Evolutionary conservation across 1,139 yeast genomes (phyloP).

Genomic region (Saccharomycopsis hybrid): DNA sequence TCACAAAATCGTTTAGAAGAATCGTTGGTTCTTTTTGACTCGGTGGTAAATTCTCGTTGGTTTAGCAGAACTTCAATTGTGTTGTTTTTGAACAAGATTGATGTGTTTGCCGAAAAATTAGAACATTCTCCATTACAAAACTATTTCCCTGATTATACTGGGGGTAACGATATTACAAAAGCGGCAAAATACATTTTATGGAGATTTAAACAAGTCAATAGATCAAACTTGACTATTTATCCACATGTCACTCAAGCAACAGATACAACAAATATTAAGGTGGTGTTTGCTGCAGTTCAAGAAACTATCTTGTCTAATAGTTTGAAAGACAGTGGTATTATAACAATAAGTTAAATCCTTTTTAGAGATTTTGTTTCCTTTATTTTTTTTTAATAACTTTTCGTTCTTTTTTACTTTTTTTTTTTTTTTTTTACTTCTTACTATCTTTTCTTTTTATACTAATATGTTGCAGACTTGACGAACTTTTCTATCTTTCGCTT

Average conservation of each 20-base stretch:
- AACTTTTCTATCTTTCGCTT: too few species aligned
- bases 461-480: not conserved
- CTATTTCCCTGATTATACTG: conserved; percentile 85
- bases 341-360: conserved; percentile 4
- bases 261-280: conserved; percentile 79
- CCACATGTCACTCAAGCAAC: conserved; percentile 96
- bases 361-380: not conserved
- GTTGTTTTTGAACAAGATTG: conserved; percentile 81
- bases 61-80: conserved; percentile 82
- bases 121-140: conserved; percentile 76
- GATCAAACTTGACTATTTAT: conserved; percentile 74
- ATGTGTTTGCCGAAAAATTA: conserved; percentile 79
- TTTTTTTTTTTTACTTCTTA: not conserved
- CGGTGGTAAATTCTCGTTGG: conserved; percentile 93
- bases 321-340: conserved; percentile 76
- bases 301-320: conserved; percentile 85
- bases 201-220: conserved; percentile 81
- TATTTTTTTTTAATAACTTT: not conserved
- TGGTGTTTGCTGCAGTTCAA: conserved; percentile 87
- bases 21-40: conserved; percentile 77
- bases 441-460: not conserved
- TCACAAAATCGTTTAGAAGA: conserved; percentile 80
- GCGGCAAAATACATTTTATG: conserved; percentile 93
- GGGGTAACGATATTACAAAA: conserved; percentile 81
- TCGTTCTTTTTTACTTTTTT: not conserved